These are phyloP conservation scores for Hypoxylon sp. DNA, from an alignment of 2,329 filamentous ascomycete genomes.

Conservation along the genomic window DNA sequence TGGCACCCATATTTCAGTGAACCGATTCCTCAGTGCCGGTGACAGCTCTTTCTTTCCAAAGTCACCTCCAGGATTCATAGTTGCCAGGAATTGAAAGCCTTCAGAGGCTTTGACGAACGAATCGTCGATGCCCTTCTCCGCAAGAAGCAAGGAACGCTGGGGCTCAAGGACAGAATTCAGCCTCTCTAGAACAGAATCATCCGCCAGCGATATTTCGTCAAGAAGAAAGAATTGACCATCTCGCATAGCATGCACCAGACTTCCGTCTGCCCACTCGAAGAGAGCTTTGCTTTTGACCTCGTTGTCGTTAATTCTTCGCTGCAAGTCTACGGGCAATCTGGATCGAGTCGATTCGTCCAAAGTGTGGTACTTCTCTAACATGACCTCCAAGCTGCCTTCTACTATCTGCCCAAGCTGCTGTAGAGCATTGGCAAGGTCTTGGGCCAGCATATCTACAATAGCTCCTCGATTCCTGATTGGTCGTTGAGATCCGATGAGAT, in stretches of 20 bases:
- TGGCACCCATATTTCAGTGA: slow-evolving; percentile 99
- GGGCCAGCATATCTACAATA: slow-evolving; percentile 74
- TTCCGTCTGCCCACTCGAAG: slow-evolving; percentile 97
- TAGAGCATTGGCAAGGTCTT: slow-evolving; percentile 69
- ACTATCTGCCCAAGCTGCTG: slow-evolving; percentile 56
- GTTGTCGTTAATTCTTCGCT: slow-evolving; percentile 61
- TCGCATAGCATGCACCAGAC: slow-evolving; percentile 93
- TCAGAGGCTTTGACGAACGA: slow-evolving; percentile 80
- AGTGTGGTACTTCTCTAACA: slow-evolving; percentile 71
- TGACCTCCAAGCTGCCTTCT: slow-evolving; percentile 63
- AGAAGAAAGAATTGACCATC: slow-evolving; percentile 90
- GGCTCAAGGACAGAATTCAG: slow-evolving; percentile 97
- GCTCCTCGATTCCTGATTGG: slow-evolving; percentile 87
- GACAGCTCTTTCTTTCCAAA: slow-evolving; percentile 98
- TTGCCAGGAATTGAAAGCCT: slow-evolving; percentile 95
- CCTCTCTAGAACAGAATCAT: slow-evolving; percentile 95
- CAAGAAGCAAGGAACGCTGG: slow-evolving; percentile 85
- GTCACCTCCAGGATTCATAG: slow-evolving; percentile 99
- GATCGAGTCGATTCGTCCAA: slow-evolving; percentile 61
- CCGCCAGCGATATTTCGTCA: slow-evolving; percentile 96
- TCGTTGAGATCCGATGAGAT: slow-evolving; percentile 94
- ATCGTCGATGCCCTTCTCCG: slow-evolving; percentile 91
- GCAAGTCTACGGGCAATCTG: slow-evolving; percentile 62
- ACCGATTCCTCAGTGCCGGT: slow-evolving; percentile 92
- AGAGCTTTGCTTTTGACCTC: slow-evolving; percentile 80